Conservation (phyloP, 192 early-diverging fungal species). For the Gaertneriomyces sp. region DNA sequence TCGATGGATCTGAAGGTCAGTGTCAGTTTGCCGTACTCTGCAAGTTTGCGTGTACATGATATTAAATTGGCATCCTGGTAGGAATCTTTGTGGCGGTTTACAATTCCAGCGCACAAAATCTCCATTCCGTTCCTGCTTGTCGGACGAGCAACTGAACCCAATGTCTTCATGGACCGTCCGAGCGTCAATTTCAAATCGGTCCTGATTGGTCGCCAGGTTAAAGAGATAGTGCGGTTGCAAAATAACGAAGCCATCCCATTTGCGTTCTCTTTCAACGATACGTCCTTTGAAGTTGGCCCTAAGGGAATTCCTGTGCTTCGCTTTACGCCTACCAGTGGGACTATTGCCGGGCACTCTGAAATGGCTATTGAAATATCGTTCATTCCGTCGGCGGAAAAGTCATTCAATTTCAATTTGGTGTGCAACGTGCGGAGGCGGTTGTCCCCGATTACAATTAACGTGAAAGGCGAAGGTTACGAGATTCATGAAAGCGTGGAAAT, state of each 20-base stretch:
- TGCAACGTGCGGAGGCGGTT: slow-evolving; percentile 58
- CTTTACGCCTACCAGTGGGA: slow-evolving; percentile 45
- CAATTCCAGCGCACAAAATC: slow-evolving; percentile 43
- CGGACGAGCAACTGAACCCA: slow-evolving; percentile 54
- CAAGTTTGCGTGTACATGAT: background rate
- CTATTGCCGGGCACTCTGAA: slow-evolving; percentile 43
- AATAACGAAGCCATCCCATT: slow-evolving; percentile 56
- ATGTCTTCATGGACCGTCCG: slow-evolving; percentile 49
- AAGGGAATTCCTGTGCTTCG: slow-evolving; percentile 42
- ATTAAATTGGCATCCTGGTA: slow-evolving; percentile 9
- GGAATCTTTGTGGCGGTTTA: slow-evolving; percentile 57
- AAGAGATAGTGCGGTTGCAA: slow-evolving; percentile 51
- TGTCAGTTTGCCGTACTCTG: background rate
- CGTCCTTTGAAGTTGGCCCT: slow-evolving; percentile 39
- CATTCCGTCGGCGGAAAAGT: slow-evolving; percentile 51
- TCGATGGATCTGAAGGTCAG: slow-evolving; percentile 48
- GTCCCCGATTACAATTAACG: slow-evolving; percentile 54
- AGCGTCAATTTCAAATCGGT: slow-evolving; percentile 59
- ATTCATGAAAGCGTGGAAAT: slow-evolving; percentile 51
- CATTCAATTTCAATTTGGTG: slow-evolving; percentile 56
- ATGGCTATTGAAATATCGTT: slow-evolving; percentile 51
- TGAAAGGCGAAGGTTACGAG: slow-evolving; percentile 62
- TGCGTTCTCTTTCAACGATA: slow-evolving; percentile 52
- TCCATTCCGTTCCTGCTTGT: slow-evolving; percentile 54
- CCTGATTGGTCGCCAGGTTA: slow-evolving; percentile 51